Evolutionary conservation across 805 yeast genomes (phyloP).

Genomic region (Pichia rugopelliculosa): DNA sequence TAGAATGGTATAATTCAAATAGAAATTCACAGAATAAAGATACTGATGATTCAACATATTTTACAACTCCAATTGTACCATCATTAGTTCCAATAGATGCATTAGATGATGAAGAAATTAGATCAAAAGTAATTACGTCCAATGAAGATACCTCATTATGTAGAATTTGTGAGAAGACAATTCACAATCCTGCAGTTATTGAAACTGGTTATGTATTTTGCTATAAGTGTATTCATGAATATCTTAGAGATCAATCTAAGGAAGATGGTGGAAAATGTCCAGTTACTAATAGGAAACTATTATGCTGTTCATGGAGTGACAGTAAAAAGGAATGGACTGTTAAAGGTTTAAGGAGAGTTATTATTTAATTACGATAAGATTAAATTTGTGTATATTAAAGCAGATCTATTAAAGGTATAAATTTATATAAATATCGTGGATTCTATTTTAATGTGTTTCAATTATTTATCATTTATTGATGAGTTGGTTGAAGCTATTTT

Average conservation of each 20-base stretch:
- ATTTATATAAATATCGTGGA: neutral
- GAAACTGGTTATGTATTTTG: slow-evolving; percentile 92
- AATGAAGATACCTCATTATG: slow-evolving; percentile 34
- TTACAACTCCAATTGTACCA: slow-evolving; percentile 8
- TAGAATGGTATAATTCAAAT: slow-evolving; percentile 90
- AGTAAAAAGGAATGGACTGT: slow-evolving; percentile 57
- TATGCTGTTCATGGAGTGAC: slow-evolving; percentile 64
- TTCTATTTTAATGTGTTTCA: too few relatives aligned
- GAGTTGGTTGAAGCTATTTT: neutral
- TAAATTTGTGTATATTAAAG: neutral
- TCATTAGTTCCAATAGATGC: slow-evolving; percentile 2
- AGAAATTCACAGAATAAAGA: slow-evolving; percentile 53
- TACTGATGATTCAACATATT: slow-evolving; percentile 30
- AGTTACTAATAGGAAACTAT: slow-evolving; percentile 59
- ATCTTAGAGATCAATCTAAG: slow-evolving; percentile 42
- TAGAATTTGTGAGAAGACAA: slow-evolving; percentile 58
- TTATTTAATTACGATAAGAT: slow-evolving; percentile 33
- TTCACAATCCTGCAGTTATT: slow-evolving; percentile 75
- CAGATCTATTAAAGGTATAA: neutral
- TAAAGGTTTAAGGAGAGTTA: slow-evolving; percentile 69
- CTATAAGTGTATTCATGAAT: slow-evolving; percentile 73
- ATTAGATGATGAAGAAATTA: slow-evolving; percentile 8
- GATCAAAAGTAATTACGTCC: slow-evolving; percentile 20
- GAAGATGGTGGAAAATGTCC: slow-evolving; percentile 73
- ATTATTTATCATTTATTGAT: neutral